phyloP scores from a whole-genome alignment of 2,329 filamentous ascomycete species.

The Diaporthe sp. region DNA sequence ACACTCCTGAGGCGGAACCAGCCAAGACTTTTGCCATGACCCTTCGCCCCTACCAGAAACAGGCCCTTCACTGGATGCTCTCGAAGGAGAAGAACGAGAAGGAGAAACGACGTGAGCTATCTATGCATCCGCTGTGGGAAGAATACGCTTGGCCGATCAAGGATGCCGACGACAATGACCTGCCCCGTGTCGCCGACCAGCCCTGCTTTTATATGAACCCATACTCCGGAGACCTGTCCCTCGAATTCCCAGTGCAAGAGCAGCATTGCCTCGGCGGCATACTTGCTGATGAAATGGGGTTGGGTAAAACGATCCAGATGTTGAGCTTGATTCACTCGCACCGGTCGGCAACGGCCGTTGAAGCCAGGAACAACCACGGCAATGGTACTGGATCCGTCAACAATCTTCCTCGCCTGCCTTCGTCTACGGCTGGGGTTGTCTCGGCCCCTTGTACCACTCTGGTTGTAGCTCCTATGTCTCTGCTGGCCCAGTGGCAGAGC shows the following conservation, averaged over 20 bases:
- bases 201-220: constrained; percentile 93
- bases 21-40: constrained; percentile 85
- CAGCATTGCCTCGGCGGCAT: constrained; percentile 96
- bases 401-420: constrained; percentile 72
- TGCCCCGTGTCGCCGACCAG: constrained; percentile 76
- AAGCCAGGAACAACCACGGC: constrained; percentile 50
- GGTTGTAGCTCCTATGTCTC: constrained; percentile 96
- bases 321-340: constrained; percentile 92
- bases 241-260: constrained; percentile 93
- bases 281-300: constrained; percentile 95
- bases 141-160: constrained; percentile 91
- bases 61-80: constrained; percentile 97
- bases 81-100: constrained; percentile 88
- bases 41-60: constrained; percentile 93
- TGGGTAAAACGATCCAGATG: constrained; percentile 99
- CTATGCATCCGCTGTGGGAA: constrained; percentile 98
- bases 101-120: constrained; percentile 75
- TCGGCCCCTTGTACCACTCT: constrained; percentile 89
- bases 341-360: constrained; percentile 67
- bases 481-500: constrained; percentile 97
- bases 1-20: constrained; percentile 88
- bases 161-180: constrained; percentile 85
- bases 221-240: constrained; percentile 92
- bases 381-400: constrained; percentile 62
- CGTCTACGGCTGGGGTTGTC: constrained; percentile 69